Base-by-base conservation (phyloP, 495 filamentous ascomycete species). In the Massariosphaeria phaeospora region DNA sequence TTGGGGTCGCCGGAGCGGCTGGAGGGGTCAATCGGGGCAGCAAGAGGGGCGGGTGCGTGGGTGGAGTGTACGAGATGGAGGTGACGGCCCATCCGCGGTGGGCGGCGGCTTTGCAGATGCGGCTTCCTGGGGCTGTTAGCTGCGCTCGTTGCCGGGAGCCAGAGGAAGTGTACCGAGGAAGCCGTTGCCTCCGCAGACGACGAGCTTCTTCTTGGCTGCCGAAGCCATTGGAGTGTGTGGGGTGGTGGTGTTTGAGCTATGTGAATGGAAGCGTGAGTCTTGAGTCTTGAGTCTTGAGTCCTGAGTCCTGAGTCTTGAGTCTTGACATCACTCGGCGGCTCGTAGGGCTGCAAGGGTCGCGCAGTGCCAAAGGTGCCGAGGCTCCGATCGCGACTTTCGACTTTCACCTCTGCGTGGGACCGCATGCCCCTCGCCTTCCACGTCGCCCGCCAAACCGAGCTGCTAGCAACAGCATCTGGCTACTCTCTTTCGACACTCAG, bases 171-270 rank as follows among this genome's bases (percentile, higher is more conserved):
- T 70, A 82, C 84, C 84, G 35, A 98, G 70, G 67, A 98, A 98
- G n/a, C 93, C 93, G 65, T 84, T 96, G 47, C 93, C 93, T 47
- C 93, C 93, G 43, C 86, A 91, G 42, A 98, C 90, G 33, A 97
- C 81, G 12, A 98, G 71, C 64, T 78, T 80, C 72, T 85, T 93
- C 42, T 74, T 73, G 26, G 56, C 70, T 56, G 78, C 60, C 25
- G 52, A 48, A 39, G 60, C 60, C 60, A 63, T 63, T 57, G 53
- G 25, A 12, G 21, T 48, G 24, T 49, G 35, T 30, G 31, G 33
- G 36, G 36, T 6, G 12, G 45, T 48, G 27, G 4, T 18, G 26
- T 42, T 23, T 20, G 27, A 35, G 31, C 23, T 31, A 53, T 53
- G 15, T 9, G 33, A 35, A 13, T 40, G 46, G 8, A 29, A 43